Evolutionary conservation across 345 rosid species (phyloP).

Genomic region (Eucalyptus cloeziana): DNA sequence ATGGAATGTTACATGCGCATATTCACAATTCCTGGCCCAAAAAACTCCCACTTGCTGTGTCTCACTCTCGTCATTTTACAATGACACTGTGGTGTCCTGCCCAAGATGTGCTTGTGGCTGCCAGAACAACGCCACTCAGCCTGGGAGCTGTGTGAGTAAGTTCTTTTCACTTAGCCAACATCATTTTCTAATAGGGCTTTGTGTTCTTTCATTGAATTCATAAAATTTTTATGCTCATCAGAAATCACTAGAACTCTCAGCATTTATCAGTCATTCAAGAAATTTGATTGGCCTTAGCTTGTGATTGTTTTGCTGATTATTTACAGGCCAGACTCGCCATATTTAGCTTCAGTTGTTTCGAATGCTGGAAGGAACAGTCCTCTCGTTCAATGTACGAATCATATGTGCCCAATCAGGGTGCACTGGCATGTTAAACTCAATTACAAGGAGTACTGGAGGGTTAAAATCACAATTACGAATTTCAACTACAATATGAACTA

Average conservation of each 20-base stretch:
- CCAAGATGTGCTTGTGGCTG: slow-evolving; percentile 86
- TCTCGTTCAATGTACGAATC: slow-evolving; percentile 61
- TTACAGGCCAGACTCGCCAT: slow-evolving; percentile 37
- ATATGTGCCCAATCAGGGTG: slow-evolving; percentile 89
- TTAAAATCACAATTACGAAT: slow-evolving; percentile 62
- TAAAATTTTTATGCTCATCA: not conserved
- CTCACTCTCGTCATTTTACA: slow-evolving; percentile 85
- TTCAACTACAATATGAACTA: slow-evolving; percentile 82
- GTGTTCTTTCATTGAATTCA: not conserved
- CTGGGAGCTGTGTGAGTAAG: slow-evolving; percentile 75
- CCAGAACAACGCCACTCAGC: slow-evolving; percentile 22
- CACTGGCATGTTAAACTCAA: slow-evolving; percentile 87
- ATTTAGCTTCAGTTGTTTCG: slow-evolving; percentile 55
- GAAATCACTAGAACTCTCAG: not conserved
- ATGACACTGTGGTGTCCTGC: slow-evolving; percentile 58
- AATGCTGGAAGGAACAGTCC: slow-evolving; percentile 33
- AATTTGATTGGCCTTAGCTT: not conserved
- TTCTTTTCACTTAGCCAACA: not conserved
- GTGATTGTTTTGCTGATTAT: not conserved
- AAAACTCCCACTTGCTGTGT: slow-evolving; percentile 82
- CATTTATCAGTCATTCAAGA: not conserved
- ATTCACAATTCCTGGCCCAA: slow-evolving; percentile 73
- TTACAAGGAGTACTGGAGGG: slow-evolving; percentile 86
- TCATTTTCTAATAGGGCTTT: not conserved
- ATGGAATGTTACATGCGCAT: slow-evolving; percentile 85